Evolutionary conservation across 805 yeast genomes (phyloP), one percentile per base, ranked within the genome.

Genomic region (Saccharomycopsis oosterbeekiorum): DNA sequence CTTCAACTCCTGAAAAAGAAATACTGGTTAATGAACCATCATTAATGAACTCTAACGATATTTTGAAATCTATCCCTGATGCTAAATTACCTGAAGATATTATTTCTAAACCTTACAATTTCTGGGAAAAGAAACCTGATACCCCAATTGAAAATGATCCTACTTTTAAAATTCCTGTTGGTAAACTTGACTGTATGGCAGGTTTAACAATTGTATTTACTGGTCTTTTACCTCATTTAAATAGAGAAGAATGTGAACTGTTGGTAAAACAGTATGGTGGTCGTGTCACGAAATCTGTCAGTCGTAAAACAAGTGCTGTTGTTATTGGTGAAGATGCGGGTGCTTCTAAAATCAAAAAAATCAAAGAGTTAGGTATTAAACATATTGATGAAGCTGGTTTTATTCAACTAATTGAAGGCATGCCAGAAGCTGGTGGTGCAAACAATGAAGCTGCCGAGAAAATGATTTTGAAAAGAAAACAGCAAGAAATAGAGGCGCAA

Each of bases 241-340:
- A 88, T 62, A 80, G 99, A 65, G 86, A 82, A 0, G 84, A 82
- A 21, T 85, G 92, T 36, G 96, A 89, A 68, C 77, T 80, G 26
- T 69, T 88, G 12, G 96, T 97, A 4, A 85, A 89, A 67, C 79
- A 81, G 65, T 90, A 93, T 68, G 99, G 99, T 15, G 99, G 97
- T 2, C 85, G 85, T 67, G 96, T 93, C 17, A 89, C 96, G 4
- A 84, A 89, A 67, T 82, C 96, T 0, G 86, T 93, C 29, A 88
- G 94, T 60, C 83, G 89, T 11, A 89, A 86, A 68, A 94, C 99
- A 0, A 82, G 90, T 26, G 77, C 91, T 55, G 96, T 93, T 1
- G 97, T 94, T 1, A 78, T 94, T 37, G 99, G 99, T 8, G 90
- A 81, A 59, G 97, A 94, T 66, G 98, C 99, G 1, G 99, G 99